These are phyloP conservation scores for Monosporascus sp. DNA, from an alignment of 2,329 filamentous ascomycete genomes.

Conservation along the genomic window DNA sequence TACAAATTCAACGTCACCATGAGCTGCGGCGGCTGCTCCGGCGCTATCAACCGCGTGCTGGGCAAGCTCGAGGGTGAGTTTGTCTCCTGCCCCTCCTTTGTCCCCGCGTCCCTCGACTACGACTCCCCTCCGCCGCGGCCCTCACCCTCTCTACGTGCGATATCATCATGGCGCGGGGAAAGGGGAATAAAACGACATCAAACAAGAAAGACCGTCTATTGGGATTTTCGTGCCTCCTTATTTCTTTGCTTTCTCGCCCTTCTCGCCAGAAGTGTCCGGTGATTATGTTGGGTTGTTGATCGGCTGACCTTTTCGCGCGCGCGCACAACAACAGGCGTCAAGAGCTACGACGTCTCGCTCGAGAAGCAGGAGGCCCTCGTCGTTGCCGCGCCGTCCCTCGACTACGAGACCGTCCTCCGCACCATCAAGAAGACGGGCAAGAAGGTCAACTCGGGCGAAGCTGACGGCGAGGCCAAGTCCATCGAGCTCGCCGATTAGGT, in stretches of 20 bases:
- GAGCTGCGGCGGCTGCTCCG: slow-evolving; percentile 94
- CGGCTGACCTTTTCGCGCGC: too few species aligned
- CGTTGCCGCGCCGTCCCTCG: slow-evolving; percentile 60
- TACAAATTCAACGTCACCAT: slow-evolving; percentile 96
- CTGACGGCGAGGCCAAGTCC: slow-evolving; percentile 57
- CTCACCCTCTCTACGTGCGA: not conserved
- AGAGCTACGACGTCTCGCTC: slow-evolving; percentile 81
- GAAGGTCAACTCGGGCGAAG: slow-evolving; percentile 73
- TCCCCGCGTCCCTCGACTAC: not conserved
- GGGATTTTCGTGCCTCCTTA: too few species aligned
- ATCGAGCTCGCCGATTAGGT: slow-evolving; percentile 38
- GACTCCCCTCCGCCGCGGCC: not conserved
- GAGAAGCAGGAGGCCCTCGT: slow-evolving; percentile 80
- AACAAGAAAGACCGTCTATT: too few species aligned
- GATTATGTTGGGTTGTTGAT: too few species aligned
- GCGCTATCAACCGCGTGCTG: slow-evolving; percentile 85
- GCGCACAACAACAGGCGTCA: slow-evolving; percentile 57
- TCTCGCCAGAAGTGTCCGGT: too few species aligned
- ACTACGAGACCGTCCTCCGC: slow-evolving; percentile 74
- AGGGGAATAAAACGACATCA: too few species aligned
- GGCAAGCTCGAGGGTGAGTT: slow-evolving; percentile 81
- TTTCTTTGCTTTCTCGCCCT: too few species aligned
- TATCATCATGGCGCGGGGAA: not conserved
- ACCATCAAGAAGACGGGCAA: slow-evolving; percentile 96
- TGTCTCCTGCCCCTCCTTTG: slow-evolving; percentile 1